Percentiles rank a stretch among this genome's conserved stretches.
These are phyloP conservation scores for Triglochin maritima DNA, from an alignment of 106 monocot genomes.

Conservation along the genomic window DNA sequence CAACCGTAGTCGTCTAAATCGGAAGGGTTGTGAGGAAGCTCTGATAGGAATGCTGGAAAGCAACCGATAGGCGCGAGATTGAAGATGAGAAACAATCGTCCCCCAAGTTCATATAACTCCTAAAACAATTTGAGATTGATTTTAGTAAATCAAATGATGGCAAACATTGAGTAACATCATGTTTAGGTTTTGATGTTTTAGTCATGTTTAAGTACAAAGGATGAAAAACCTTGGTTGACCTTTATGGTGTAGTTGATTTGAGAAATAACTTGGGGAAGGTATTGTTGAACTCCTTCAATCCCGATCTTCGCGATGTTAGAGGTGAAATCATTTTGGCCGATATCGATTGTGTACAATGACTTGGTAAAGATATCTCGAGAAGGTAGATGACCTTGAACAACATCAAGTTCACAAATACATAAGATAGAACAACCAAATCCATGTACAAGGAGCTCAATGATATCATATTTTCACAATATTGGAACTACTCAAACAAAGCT, in stretches of 20 bases:
- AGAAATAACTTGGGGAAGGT: constrained; percentile 51
- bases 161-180: too few species aligned
- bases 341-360: constrained; percentile 74
- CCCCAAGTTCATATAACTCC: constrained; percentile 63
- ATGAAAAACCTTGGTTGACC: constrained; percentile 13
- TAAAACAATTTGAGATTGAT: too few species aligned
- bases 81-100: constrained; percentile 54
- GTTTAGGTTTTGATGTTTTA: too few species aligned
- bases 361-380: constrained; percentile 20
- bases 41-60: constrained; percentile 51
- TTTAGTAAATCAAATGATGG: too few species aligned
- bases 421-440: background rate
- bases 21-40: constrained; percentile 21
- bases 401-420: too few species aligned
- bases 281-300: constrained; percentile 32
- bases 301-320: constrained; percentile 46
- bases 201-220: too few species aligned
- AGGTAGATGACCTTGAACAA: constrained; percentile 51
- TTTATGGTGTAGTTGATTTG: constrained; percentile 56
- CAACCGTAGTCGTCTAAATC: constrained; percentile 58
- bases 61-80: constrained; percentile 84
- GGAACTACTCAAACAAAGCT: background rate
- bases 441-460: background rate
- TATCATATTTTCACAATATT: too few species aligned
- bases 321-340: constrained; percentile 84